These are phyloP conservation scores for Amanita molliuscula DNA, from an alignment of 768 basidiomycete genomes.

Conservation along the genomic window DNA sequence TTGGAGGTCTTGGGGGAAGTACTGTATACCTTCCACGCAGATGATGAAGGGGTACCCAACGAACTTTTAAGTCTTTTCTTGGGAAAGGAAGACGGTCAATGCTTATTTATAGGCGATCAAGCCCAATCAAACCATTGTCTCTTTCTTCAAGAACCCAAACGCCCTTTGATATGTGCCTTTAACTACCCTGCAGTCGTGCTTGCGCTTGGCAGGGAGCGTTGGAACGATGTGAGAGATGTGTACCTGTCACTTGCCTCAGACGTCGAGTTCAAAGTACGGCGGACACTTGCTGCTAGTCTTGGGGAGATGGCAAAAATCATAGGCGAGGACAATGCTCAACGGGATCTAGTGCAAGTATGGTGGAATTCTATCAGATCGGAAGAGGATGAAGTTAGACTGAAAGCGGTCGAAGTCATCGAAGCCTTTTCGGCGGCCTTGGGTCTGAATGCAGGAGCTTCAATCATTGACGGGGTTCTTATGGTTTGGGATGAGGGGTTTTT, in stretches of 20 bases:
- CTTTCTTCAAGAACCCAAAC: slow-evolving; percentile 56
- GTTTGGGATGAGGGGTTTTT: slow-evolving; percentile 51
- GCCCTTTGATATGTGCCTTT: slow-evolving; percentile 74
- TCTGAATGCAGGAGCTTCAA: slow-evolving; percentile 29
- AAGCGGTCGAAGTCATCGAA: slow-evolving; percentile 58
- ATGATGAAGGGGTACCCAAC: slow-evolving; percentile 56
- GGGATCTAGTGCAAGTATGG: slow-evolving; percentile 69
- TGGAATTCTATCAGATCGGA: slow-evolving; percentile 42
- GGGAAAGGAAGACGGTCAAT: slow-evolving; percentile 38
- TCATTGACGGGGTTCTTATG: slow-evolving; percentile 35
- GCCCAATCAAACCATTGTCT: slow-evolving; percentile 16
- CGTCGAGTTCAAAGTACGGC: slow-evolving; percentile 51
- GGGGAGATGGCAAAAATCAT: slow-evolving; percentile 86
- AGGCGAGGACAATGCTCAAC: slow-evolving; percentile 52
- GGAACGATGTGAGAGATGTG: slow-evolving; percentile 59
- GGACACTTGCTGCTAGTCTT: slow-evolving; percentile 77
- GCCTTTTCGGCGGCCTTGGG: slow-evolving; percentile 47
- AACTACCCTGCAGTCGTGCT: slow-evolving; percentile 88
- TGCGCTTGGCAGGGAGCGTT: slow-evolving; percentile 66
- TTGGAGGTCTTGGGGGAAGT: slow-evolving; percentile 88
- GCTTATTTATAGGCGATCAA: background rate
- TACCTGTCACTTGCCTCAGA: slow-evolving; percentile 62
- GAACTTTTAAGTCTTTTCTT: slow-evolving; percentile 73
- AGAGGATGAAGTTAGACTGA: slow-evolving; percentile 64
- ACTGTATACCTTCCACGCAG: slow-evolving; percentile 67